Evolutionary conservation across 257 asterid species (phyloP).

Genomic region (Nicotiana paniculata): DNA sequence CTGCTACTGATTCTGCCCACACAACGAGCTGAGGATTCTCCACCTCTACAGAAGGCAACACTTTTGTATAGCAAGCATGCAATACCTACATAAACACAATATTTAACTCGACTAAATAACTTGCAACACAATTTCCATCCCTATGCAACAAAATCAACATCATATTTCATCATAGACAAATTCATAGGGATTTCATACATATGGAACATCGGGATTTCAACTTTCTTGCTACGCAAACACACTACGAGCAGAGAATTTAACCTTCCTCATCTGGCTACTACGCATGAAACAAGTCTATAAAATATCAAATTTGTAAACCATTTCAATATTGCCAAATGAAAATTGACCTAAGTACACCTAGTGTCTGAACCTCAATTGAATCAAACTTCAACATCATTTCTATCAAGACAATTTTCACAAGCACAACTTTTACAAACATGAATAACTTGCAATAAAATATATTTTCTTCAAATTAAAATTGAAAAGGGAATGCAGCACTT

Average conservation of each 20-base stretch:
- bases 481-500: not conserved
- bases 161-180: not conserved
- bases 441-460: not conserved
- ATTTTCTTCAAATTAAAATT: not conserved
- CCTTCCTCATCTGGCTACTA: not conserved
- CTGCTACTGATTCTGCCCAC: conserved; percentile 87
- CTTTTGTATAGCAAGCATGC: conserved; percentile 82
- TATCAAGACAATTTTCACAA: not conserved
- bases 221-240: not conserved
- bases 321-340: not conserved
- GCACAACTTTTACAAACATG: not conserved
- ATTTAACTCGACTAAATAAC: not conserved
- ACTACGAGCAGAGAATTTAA: not conserved
- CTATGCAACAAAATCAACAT: not conserved
- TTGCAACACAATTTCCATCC: not conserved
- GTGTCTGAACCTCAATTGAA: not conserved
- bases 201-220: not conserved
- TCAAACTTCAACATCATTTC: not conserved
- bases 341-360: not conserved
- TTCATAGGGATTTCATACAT: not conserved
- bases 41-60: conserved; percentile 78
- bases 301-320: not conserved
- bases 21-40: conserved; percentile 89
- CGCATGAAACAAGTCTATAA: not conserved
- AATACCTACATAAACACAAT: conserved; percentile 46